Base-by-base conservation (phyloP, 805 yeast genomes). In the Alloascoidea hylecoeti region DNA sequence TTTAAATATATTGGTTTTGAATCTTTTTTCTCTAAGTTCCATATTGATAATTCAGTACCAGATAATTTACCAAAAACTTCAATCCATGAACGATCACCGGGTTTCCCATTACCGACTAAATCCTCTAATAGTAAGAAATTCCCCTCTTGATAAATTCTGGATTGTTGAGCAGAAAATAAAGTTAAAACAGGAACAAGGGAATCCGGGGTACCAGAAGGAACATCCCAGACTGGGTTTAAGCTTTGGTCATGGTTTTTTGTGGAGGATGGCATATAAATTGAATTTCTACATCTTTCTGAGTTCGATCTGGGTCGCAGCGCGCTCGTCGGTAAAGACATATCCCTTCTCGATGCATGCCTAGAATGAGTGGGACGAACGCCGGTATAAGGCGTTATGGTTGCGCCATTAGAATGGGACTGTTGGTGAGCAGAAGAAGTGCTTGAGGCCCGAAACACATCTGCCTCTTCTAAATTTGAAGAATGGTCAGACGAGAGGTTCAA, bases 1-100 rank as follows among this genome's bases (percentile, higher is more conserved):
- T 73, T 73, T 48, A 70, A 12, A 53, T 82, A 82, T 38, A 71
- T 70, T 13, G 97, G 96, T 47, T 75, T 76, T 48, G 79, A 79
- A 15, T 81, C 63, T 34, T 75, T 69, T 9, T 9, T 23, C 30
- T 60, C 55, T 38, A 61, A 53, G 38, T 62, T 59, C 66, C 73
- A 61, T 35, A 72, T 61, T 1, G 69, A 59, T 40, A 75, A 57
- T 46, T 73, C 79, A 18, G 64, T 66, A 16, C 84, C 84, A 13
- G 69, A 51, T 34, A 60, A 43, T 36, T 52, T 52, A 14, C 57
- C 49, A 37, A 46, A 47, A 4, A 52, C 56, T 4, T 43, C 38
- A 0, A 39, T 37, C 56, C 60, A 56, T 6, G 39, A 4, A 27
- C 89, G 61, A 18, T 72, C 77, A 3, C 54, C 47, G 0, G 86